Evolutionary conservation across 139 green algal species (phyloP), one percentile per base, ranked within the genome.

Genomic region (Picochlorum sp.): DNA sequence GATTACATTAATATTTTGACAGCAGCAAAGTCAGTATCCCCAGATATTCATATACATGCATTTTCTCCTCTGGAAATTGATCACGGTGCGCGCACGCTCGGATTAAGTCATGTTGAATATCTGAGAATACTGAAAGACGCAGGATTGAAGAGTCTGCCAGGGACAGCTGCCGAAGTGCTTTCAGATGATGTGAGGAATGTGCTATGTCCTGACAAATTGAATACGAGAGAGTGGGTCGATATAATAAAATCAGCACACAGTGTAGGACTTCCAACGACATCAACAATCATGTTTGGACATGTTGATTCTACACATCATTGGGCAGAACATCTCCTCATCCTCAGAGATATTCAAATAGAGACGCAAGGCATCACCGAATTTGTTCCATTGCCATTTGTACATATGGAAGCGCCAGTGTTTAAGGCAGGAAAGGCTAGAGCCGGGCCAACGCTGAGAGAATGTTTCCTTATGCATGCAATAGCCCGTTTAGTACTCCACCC

Each of bases 381-480:
- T 68, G 90, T 96, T 51, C 89, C 90, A 34, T 85, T 96, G 44
- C 88, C 90, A 6, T 96, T 96, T 78, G 90, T 96, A 52, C 87
- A 95, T 84, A 94, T 95, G 85, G 78, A 95, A 72, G 77, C 87
- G 10, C 89, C 89, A 1, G 59, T 93, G 13, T 96, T 84, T 71
- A 72, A 85, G 11, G 68, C 63, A 66, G 83, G 83, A 14, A 30
- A 50, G 0, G 70, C 85, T 4, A 70, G 85, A 30, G 62, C 65
- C 2, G 89, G 90, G 3, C 88, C 89, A 31, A 95, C 86, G 1
- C 76, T 95, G 59, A 61, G 73, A 18, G 90, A 96, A 78, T 85
- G 75, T 52, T 24, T 92, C 24, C 74, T 94, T 45, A 78, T 94
- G 77, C 87, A 95, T 61, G 81, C 87, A 0, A 84, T 96, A 28